These are phyloP conservation scores for Nicotiana paniculata DNA, from an alignment of 257 asterid species.

Conservation along the genomic window DNA sequence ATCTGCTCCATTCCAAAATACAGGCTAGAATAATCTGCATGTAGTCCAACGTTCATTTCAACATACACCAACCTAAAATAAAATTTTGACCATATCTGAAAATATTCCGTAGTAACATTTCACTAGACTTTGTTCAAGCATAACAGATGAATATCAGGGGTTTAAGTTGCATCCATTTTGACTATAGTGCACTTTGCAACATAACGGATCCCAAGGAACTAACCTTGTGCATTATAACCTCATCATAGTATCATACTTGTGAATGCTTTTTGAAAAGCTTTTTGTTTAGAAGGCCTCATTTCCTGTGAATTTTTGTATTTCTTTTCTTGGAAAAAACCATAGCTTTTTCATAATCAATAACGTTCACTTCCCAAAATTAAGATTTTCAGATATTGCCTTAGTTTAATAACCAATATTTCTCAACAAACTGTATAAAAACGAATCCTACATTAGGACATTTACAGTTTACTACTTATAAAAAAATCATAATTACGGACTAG, in stretches of 20 bases:
- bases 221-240: neutral
- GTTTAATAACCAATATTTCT: neutral
- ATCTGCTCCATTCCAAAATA: neutral
- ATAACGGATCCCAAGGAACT: neutral
- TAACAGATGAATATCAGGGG: neutral
- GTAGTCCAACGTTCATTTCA: too few species aligned
- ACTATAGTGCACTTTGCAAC: neutral
- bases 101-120: neutral
- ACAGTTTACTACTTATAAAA: neutral
- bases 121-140: neutral
- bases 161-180: neutral
- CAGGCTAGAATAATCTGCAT: neutral
- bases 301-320: too few species aligned
- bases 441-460: neutral
- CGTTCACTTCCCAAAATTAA: neutral
- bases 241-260: neutral
- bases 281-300: neutral
- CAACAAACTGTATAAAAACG: neutral
- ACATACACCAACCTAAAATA: too few species aligned
- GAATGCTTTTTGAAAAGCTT: neutral
- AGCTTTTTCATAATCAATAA: neutral
- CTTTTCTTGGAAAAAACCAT: too few species aligned
- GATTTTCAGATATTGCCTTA: neutral
- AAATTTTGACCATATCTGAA: neutral
- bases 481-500: neutral